These are phyloP conservation scores for Rhodotorula mucilaginosa DNA, from an alignment of 1,284 basidiomycete genomes.

Conservation along the genomic window DNA sequence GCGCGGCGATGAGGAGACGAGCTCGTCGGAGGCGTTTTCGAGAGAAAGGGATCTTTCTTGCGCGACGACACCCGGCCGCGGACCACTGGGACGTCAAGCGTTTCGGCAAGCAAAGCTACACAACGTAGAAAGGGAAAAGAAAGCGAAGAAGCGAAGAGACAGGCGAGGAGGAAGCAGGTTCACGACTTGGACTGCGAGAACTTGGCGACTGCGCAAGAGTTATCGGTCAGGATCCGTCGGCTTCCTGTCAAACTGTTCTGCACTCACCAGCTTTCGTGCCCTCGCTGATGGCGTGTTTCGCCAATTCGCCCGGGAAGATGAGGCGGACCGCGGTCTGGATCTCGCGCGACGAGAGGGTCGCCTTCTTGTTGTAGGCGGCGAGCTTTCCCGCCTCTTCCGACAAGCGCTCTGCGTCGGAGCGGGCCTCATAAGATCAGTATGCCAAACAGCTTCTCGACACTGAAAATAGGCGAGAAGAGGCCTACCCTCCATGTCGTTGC, in stretches of 20 bases:
- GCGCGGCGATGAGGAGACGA: too few relatives aligned
- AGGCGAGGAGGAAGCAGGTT: too few relatives aligned
- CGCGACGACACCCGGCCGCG: too few relatives aligned
- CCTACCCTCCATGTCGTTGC: conserved; percentile 60
- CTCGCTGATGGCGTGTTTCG: conserved; percentile 80
- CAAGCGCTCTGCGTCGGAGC: too few relatives aligned
- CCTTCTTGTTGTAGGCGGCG: conserved; percentile 88
- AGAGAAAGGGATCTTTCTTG: too few relatives aligned
- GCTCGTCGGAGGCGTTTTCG: too few relatives aligned
- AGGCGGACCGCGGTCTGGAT: conserved; percentile 88
- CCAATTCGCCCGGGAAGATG: conserved; percentile 69
- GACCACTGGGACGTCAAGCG: too few relatives aligned
- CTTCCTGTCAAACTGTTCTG: not conserved
- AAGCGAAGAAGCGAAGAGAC: too few relatives aligned
- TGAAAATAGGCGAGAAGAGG: not conserved
- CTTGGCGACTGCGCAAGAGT: not conserved
- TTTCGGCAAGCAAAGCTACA: not conserved
- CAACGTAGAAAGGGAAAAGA: too few relatives aligned
- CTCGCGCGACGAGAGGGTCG: conserved; percentile 89
- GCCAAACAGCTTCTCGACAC: not conserved
- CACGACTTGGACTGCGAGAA: not conserved
- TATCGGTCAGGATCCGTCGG: not conserved
- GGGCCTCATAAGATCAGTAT: not conserved
- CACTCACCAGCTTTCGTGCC: conserved; percentile 59
- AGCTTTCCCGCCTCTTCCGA: conserved; percentile 76